Evolutionary conservation across 495 filamentous ascomycete genomes (phyloP).

Genomic region (Melanomma pulvis-pyrius): DNA sequence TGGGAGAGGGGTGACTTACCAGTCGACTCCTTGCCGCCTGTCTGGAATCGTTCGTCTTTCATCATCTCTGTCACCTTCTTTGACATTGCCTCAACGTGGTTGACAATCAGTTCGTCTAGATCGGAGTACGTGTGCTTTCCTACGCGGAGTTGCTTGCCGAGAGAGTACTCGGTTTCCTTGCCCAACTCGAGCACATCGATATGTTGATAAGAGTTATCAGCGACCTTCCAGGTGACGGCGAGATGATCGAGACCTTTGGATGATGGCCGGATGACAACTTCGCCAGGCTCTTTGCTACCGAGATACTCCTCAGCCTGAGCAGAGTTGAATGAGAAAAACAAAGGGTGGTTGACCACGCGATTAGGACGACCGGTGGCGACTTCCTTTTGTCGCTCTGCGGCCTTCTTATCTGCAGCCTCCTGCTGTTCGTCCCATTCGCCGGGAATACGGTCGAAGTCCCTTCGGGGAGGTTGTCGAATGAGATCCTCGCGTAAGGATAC

Average conservation of each 20-base stretch:
- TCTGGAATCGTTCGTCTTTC: constrained; percentile 86
- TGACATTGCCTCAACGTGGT: constrained; percentile 95
- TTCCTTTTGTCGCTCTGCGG: constrained; percentile 73
- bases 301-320: constrained; percentile 93
- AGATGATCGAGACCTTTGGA: constrained; percentile 94
- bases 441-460: constrained; percentile 66
- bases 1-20: constrained; percentile 60
- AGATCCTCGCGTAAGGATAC: constrained; percentile 81
- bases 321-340: constrained; percentile 91
- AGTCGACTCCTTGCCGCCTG: constrained; percentile 74
- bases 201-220: constrained; percentile 91
- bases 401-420: constrained; percentile 77
- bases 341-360: constrained; percentile 93
- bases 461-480: constrained; percentile 68
- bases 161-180: constrained; percentile 94
- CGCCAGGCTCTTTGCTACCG: constrained; percentile 78
- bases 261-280: constrained; percentile 92
- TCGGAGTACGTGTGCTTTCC: constrained; percentile 90
- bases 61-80: constrained; percentile 97
- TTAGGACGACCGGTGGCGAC: constrained; percentile 78
- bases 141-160: constrained; percentile 80
- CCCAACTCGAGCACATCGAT: constrained; percentile 95
- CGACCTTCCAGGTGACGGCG: constrained; percentile 97
- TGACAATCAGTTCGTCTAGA: constrained; percentile 95
- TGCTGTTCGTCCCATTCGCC: constrained; percentile 84